Evolutionary conservation across 345 rosid species (phyloP), one percentile per base, ranked within the genome.

Genomic region (Raphanus sativus): DNA sequence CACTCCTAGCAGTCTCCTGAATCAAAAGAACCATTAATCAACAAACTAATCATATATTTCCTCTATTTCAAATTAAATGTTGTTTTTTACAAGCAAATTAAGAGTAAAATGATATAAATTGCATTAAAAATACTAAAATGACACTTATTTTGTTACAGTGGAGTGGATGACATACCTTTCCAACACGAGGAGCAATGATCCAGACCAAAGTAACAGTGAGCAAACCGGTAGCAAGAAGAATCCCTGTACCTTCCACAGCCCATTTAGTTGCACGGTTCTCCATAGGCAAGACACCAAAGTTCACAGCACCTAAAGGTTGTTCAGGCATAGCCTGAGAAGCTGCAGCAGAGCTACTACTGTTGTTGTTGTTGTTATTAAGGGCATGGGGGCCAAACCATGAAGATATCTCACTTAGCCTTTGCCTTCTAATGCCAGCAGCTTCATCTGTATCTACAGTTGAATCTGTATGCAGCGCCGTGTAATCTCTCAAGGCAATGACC

Each of bases 171-270:
- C 76, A 52, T 80, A 94, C 98, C 96, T 91, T 91, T 76, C 98
- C 97, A 84, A 91, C 98, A 65, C 85, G 98, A 56, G 98, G 98
- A 55, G 98, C 98, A 74, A 94, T 89, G 60, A 94, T 90, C 96
- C 98, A 94, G 29, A 97, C 94, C 74, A 94, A 84, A 21, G 98
- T 89, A 42, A 90, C 94, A 15, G 98, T 91, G 70, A 91, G 93
- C 24, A 94, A 79, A 71, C 97, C 97, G 0, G 97, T 90, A 65
- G 97, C 97, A 73, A 94, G 93, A 80, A 94, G 84, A 75, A 94
- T 94, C 65, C 98, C 98, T 0, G 93, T 90, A 54, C 94, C 94
- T 86, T 94, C 98, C 67, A 92, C 94, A 21, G 97, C 97, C 97
- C 93, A 94, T 77, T 85, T 94, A 66, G 96, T 89, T n/a, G 93